These are phyloP conservation scores for Volvox reticuliferus DNA, from an alignment of 139 green algal species.

Conservation along the genomic window DNA sequence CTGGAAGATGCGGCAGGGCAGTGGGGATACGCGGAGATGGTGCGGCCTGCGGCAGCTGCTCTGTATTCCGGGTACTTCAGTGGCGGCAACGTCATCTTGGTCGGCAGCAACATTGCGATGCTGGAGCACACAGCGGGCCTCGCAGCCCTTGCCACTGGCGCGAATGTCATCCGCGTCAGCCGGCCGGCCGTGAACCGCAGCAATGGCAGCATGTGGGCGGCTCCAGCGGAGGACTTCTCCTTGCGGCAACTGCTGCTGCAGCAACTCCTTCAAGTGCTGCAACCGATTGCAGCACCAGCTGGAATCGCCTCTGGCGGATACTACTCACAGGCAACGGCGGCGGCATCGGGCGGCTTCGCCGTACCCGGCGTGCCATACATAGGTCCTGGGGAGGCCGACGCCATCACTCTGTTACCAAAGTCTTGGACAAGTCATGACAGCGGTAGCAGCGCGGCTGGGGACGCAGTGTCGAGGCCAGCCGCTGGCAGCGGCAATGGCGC, in stretches of 20 bases:
- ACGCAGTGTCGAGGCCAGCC: background rate
- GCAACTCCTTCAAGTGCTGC: background rate
- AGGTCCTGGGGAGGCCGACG: background rate
- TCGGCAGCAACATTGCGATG: constrained; percentile 29
- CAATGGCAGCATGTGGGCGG: constrained; percentile 9
- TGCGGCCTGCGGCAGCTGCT: constrained; percentile 23
- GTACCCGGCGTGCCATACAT: constrained; percentile 7
- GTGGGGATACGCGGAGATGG: constrained; percentile 39
- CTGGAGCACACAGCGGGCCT: constrained; percentile 17
- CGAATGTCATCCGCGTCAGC: background rate
- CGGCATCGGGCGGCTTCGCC: constrained; percentile 21
- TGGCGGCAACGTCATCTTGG: constrained; percentile 31
- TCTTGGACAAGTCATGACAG: no score
- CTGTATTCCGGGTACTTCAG: constrained; percentile 34
- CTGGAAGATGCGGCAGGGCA: constrained; percentile 4
- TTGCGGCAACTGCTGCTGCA: background rate
- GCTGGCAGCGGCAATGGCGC: background rate
- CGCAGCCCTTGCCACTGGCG: constrained; percentile 17
- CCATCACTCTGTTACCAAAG: background rate
- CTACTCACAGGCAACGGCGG: constrained; percentile 16
- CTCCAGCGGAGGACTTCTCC: background rate
- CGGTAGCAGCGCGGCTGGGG: background rate
- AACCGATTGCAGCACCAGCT: background rate
- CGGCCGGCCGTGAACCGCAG: background rate
- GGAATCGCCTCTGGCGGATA: background rate